A percentile compares a stretch with the other conserved stretches of the same genome.
Evolutionary conservation across 768 basidiomycete genomes (phyloP).

Genomic region (Holtermannia corniformis): DNA sequence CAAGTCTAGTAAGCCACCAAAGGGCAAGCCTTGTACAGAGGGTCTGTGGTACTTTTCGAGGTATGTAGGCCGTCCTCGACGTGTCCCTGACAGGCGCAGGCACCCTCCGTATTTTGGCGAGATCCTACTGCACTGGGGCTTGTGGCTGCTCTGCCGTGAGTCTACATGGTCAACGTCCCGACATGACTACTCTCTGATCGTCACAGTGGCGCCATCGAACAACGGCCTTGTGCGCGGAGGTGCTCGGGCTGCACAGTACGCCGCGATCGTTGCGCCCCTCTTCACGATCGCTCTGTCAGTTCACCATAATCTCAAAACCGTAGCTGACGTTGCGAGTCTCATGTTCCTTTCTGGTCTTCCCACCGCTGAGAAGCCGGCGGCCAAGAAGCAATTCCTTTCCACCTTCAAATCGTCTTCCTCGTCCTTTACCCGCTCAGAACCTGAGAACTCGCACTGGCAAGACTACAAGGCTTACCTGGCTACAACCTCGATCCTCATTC

Average conservation of each 20-base stretch:
- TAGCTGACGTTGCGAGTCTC: conserved; percentile 31
- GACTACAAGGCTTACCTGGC: conserved; percentile 52
- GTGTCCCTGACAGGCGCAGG: conserved; percentile 51
- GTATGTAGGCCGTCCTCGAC: conserved; percentile 2
- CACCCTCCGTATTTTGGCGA: conserved; percentile 68
- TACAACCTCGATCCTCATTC: conserved; percentile 55
- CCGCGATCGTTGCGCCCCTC: conserved; percentile 53
- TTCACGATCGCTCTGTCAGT: conserved; percentile 54
- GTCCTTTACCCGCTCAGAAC: not conserved
- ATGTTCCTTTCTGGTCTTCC: conserved; percentile 65
- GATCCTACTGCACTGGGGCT: conserved; percentile 43
- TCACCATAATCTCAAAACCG: not conserved
- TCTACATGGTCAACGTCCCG: not conserved
- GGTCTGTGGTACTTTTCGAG: conserved; percentile 39
- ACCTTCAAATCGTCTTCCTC: conserved; percentile 20
- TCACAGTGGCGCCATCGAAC: conserved; percentile 54
- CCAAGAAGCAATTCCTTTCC: conserved; percentile 53
- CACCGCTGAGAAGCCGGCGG: conserved; percentile 58
- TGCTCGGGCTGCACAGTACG: conserved; percentile 53
- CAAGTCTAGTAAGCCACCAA: conserved; percentile 50
- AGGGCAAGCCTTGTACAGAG: conserved; percentile 46
- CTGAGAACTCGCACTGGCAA: conserved; percentile 21
- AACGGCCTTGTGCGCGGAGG: conserved; percentile 45
- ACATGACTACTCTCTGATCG: conserved; percentile 46
- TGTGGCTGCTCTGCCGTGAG: conserved; percentile 28